A percentile compares a stretch with the other conserved stretches of the same genome.
phyloP scores from a whole-genome alignment of 257 asterid species.

The Gynochthodes officinalis region DNA sequence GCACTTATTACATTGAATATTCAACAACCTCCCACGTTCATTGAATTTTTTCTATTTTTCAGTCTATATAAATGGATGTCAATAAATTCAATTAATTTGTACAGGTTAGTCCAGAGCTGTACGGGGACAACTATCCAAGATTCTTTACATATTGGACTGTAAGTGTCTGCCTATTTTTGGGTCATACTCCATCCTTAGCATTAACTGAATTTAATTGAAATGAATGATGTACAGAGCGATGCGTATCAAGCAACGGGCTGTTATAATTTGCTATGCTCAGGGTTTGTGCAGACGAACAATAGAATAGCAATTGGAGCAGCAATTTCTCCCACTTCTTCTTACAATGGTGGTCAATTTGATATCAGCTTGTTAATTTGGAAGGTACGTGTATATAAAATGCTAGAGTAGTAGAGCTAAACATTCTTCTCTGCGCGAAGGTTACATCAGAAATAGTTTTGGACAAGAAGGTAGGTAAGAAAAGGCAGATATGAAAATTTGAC shows the following conservation, averaged over 20 bases:
- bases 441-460: no score
- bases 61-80: neutral
- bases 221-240: slow-evolving; percentile 57
- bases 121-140: slow-evolving; percentile 83
- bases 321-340: slow-evolving; percentile 81
- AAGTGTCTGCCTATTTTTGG: no score
- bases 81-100: slow-evolving; percentile 23
- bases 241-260: slow-evolving; percentile 94
- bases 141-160: slow-evolving; percentile 97
- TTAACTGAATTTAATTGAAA: neutral
- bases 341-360: slow-evolving; percentile 77
- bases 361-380: slow-evolving; percentile 83
- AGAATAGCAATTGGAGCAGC: slow-evolving; percentile 89
- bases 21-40: slow-evolving; percentile 38
- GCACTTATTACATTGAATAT: slow-evolving; percentile 30
- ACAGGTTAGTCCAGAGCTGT: slow-evolving; percentile 92
- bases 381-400: no score
- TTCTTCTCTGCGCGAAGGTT: no score
- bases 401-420: no score
- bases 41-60: neutral
- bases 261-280: slow-evolving; percentile 87
- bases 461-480: no score
- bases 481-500: no score
- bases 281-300: slow-evolving; percentile 82
- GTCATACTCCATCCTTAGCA: no score